A percentile compares a stretch with the other conserved stretches of the same genome.
Evolutionary conservation across 2,329 filamentous ascomycete genomes (phyloP).

Genomic region (Aspergillus costaricaensis): DNA sequence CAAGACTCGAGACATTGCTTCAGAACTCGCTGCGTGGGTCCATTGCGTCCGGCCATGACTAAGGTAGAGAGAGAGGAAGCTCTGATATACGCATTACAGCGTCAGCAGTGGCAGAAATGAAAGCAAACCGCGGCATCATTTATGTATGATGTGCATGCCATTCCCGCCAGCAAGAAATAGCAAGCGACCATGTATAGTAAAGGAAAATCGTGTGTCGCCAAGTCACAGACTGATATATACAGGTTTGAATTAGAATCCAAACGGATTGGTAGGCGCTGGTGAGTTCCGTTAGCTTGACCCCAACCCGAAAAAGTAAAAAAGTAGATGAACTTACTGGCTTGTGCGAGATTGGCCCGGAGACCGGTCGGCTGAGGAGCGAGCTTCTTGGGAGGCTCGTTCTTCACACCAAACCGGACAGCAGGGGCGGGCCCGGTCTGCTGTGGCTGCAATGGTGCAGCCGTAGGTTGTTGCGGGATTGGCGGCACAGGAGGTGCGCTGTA

Average conservation of each 20-base stretch:
- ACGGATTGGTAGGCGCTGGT: conserved; percentile 68
- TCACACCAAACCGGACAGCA: conserved; percentile 83
- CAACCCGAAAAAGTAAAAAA: not conserved
- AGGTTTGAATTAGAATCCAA: conserved; percentile 59
- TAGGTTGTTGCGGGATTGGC: conserved; percentile 60
- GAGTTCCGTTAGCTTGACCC: conserved; percentile 15
- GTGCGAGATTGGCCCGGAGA: conserved; percentile 81
- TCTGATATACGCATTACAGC: conserved; percentile 17
- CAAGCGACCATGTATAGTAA: conserved; percentile 24
- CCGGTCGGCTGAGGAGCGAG: conserved; percentile 85
- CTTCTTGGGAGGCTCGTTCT: conserved; percentile 69
- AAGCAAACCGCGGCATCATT: conserved; percentile 14
- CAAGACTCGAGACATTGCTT: conserved; percentile 16
- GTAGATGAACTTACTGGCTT: conserved; percentile 79
- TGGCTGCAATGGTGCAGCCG: conserved; percentile 65
- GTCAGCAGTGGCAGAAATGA: conserved; percentile 8
- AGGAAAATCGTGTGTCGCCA: conserved; percentile 27
- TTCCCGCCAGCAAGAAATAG: conserved; percentile 21
- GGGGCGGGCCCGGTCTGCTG: conserved; percentile 86
- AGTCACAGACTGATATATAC: conserved; percentile 31
- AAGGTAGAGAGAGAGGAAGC: not conserved
- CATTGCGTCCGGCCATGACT: conserved; percentile 1
- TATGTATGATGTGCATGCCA: conserved; percentile 17
- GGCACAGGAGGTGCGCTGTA: conserved; percentile 54
- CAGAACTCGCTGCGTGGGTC: conserved; percentile 19